phyloP scores from a whole-genome alignment of 768 basidiomycete genomes.

The Cubamyces sp. region DNA sequence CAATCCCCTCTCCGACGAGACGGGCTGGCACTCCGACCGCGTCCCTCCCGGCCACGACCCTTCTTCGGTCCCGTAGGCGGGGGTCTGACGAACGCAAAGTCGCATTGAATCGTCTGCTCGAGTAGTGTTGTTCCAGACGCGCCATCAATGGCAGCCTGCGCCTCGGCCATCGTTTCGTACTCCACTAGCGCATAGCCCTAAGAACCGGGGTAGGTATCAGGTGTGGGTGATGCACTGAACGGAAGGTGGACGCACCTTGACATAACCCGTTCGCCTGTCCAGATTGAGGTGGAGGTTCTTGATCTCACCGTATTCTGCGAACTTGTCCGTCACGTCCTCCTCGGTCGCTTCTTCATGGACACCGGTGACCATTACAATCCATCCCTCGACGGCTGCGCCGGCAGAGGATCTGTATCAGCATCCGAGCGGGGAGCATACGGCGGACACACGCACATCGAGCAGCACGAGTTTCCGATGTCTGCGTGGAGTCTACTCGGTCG shows the following conservation, averaged over 20 bases:
- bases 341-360: conserved; percentile 99
- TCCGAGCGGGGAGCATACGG: background rate
- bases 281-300: conserved; percentile 97
- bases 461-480: conserved; percentile 76
- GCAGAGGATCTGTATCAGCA: conserved; percentile 15
- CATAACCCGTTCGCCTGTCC: conserved; percentile 96
- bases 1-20: conserved; percentile 47
- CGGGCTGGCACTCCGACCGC: conserved; percentile 81
- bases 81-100: conserved; percentile 91
- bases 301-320: conserved; percentile 95
- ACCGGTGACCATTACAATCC: conserved; percentile 96
- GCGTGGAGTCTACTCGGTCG: conserved; percentile 76
- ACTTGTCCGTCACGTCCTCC: conserved; percentile 95
- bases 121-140: conserved; percentile 82
- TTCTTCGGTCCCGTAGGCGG: conserved; percentile 82
- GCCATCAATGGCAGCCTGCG: conserved; percentile 90
- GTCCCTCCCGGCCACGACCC: conserved; percentile 65
- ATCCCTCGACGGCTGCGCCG: conserved; percentile 89
- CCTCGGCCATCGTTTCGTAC: conserved; percentile 94
- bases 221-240: background rate
- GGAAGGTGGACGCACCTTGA: conserved; percentile 68
- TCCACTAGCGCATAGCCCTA: conserved; percentile 98
- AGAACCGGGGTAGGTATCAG: conserved; percentile 9
- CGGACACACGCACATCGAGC: conserved; percentile 71
- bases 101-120: conserved; percentile 87